Base-by-base conservation (phyloP, 331 rosid species). In the Saraca asoca region DNA sequence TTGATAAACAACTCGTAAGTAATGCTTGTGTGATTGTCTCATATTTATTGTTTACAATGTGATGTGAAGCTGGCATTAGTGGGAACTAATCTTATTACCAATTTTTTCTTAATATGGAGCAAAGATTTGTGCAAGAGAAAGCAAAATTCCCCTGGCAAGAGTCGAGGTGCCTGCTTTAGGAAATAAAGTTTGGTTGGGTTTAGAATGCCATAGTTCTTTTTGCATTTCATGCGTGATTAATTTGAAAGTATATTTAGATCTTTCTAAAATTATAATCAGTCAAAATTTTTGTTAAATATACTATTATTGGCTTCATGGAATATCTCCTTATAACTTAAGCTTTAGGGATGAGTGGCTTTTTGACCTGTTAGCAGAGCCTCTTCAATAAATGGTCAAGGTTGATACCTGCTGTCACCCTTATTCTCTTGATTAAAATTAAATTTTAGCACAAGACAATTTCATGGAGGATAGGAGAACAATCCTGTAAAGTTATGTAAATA, bases 1-100 rank as follows among this genome's bases (percentile, higher is more conserved):
- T 93, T 69, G 94, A 90, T 64, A 66, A 71, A n/a, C 85, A 78
- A 59, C 64, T 68, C 76, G 96, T 93, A 63, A 74, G 87, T 64
- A 38, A 15, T 46, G 48, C 73, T 31, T 52, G 31, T 2, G 24
- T 37, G 37, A 63, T 56, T 42, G 15, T 60, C 51, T 58, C 44
- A 4, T n/a, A n/a, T 12, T 42, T 51, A 14, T 48, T 45, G 52
- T 29, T 79, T 78, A 60, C 16, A 62, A 42, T 64, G 31, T 51
- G 35, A 58, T 42, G 34, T 44, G 72, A 58, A 34, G 33, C 51
- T 64, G 48, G 62, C 41, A 73, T 52, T 14, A 12, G 52, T 55
- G 3, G 15, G 16, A 55, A 69, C 11, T 29, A 42, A 38, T 46
- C 17, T 52, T 19, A 34, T 54, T 55, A 56, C 46, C 11, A 52